These are phyloP conservation scores for Populus nigra DNA, from an alignment of 345 rosid genomes.

Conservation along the genomic window DNA sequence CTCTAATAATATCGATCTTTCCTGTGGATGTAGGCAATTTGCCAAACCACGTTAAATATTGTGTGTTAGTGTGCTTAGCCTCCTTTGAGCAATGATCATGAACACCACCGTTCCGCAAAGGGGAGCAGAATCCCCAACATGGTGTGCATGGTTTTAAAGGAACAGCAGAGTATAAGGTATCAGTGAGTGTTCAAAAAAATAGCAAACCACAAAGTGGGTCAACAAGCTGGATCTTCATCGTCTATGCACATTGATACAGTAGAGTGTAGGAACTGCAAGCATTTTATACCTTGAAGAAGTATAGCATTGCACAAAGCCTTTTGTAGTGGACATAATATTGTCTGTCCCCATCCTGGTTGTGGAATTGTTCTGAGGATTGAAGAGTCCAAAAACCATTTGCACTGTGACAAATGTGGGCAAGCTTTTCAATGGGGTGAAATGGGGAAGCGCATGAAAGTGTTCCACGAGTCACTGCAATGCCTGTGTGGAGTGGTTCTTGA, in stretches of 20 bases:
- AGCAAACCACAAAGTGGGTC: slow-evolving; percentile 46
- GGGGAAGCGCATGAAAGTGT: slow-evolving; percentile 88
- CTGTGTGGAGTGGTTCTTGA: slow-evolving; percentile 78
- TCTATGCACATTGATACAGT: slow-evolving; percentile 59
- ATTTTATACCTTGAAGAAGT: slow-evolving; percentile 74
- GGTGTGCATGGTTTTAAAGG: slow-evolving; percentile 85
- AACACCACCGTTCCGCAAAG: too few relatives aligned
- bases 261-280: slow-evolving; percentile 87
- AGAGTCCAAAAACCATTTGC: slow-evolving; percentile 71
- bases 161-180: slow-evolving; percentile 54
- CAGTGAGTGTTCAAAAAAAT: slow-evolving; percentile 51
- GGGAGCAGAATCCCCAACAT: too few relatives aligned
- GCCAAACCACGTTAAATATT: too few relatives aligned
- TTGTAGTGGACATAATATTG: slow-evolving; percentile 77
- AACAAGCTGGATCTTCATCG: slow-evolving; percentile 51
- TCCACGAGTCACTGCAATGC: slow-evolving; percentile 79
- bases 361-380: slow-evolving; percentile 72
- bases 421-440: slow-evolving; percentile 75
- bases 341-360: slow-evolving; percentile 67
- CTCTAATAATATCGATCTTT: too few relatives aligned
- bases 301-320: slow-evolving; percentile 80
- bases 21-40: too few relatives aligned
- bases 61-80: too few relatives aligned
- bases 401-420: slow-evolving; percentile 84
- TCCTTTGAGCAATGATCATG: too few relatives aligned